These are phyloP conservation scores for Rosa chinensis DNA, from an alignment of 306 rosid genomes.

Conservation along the genomic window DNA sequence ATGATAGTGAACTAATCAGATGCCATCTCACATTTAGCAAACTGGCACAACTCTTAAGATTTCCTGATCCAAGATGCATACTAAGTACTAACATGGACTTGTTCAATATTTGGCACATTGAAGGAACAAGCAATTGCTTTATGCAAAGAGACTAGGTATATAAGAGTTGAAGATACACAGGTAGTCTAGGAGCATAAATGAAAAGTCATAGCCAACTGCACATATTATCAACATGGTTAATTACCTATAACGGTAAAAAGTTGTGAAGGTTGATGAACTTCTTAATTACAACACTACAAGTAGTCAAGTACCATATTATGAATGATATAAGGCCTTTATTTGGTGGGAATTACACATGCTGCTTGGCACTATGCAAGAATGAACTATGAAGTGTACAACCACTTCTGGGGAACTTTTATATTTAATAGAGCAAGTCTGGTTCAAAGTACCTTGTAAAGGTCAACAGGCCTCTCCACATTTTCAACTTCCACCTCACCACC, in stretches of 20 bases:
- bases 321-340: neutral
- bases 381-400: neutral
- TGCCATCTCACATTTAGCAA: neutral
- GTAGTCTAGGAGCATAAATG: neutral
- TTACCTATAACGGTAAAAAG: neutral
- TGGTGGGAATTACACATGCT: neutral
- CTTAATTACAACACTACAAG: neutral
- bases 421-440: neutral
- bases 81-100: neutral
- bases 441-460: slow-evolving; percentile 79
- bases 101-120: neutral
- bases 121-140: neutral
- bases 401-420: neutral
- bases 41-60: neutral
- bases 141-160: neutral
- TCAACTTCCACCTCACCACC: slow-evolving; percentile 69
- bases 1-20: neutral
- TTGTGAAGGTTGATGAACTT: neutral
- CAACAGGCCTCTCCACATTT: slow-evolving; percentile 93
- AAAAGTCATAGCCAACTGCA: neutral
- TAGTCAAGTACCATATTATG: neutral
- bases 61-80: neutral
- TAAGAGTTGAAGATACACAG: neutral
- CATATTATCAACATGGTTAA: neutral
- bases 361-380: neutral